phyloP scores from a whole-genome alignment of 1,139 yeast genomes.

The Yamadazyma friedrichii region DNA sequence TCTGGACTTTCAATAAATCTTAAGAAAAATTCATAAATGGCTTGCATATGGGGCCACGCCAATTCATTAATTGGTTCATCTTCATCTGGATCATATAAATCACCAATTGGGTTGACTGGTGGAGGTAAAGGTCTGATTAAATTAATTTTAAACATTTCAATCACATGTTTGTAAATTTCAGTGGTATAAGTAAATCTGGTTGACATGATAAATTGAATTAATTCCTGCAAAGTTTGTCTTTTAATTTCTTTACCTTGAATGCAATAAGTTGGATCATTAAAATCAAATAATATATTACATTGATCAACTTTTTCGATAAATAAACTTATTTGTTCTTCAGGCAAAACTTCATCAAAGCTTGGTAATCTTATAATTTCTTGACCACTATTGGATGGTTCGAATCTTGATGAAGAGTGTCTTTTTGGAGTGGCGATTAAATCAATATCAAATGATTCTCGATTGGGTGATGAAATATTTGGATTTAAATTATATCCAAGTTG shows the following conservation, averaged over 20 bases:
- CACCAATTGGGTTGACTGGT: constrained; percentile 96
- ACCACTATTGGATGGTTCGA: constrained; percentile 73
- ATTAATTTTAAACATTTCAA: constrained; percentile 84
- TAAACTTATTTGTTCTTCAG: constrained; percentile 78
- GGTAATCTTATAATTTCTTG: constrained; percentile 83
- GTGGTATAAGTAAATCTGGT: constrained; percentile 85
- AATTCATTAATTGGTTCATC: constrained; percentile 96
- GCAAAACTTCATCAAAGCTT: constrained; percentile 83
- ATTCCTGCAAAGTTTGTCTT: constrained; percentile 80
- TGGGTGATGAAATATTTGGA: constrained; percentile 46
- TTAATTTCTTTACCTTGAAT: constrained; percentile 91
- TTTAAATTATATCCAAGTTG: constrained; percentile 33
- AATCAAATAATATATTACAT: constrained; percentile 92
- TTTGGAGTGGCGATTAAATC: constrained; percentile 66
- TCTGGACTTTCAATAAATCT: constrained; percentile 94
- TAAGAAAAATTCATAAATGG: constrained; percentile 90
- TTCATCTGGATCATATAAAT: constrained; percentile 95
- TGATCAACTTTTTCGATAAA: constrained; percentile 89
- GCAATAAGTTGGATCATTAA: constrained; percentile 89
- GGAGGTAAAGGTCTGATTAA: constrained; percentile 96
- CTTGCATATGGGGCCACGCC: constrained; percentile 99
- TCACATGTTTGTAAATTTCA: constrained; percentile 85
- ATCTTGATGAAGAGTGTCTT: constrained; percentile 90
- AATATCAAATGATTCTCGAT: constrained; percentile 43
- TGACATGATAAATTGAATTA: constrained; percentile 81